Evolutionary conservation across 2,329 filamentous ascomycete species (phyloP).

Genomic region (Gaeumannomyces tritici): DNA sequence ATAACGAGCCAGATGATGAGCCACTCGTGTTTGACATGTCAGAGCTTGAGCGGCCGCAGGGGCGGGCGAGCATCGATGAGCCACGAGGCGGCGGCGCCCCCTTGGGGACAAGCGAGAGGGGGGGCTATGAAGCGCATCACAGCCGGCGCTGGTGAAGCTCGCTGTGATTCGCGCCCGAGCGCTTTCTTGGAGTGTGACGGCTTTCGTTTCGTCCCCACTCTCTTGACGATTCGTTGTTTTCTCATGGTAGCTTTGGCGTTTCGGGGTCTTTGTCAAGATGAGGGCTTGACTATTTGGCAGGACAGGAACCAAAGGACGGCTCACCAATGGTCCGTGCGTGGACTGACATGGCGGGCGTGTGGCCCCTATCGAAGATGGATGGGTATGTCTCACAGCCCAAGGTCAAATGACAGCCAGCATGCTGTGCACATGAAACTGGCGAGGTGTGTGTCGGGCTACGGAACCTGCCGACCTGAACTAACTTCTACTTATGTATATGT

Average conservation of each 20-base stretch:
- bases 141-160: not conserved
- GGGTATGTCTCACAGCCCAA: not conserved
- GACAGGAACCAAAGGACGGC: not conserved
- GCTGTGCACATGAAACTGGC: not conserved
- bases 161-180: not conserved
- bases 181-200: not conserved
- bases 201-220: not conserved
- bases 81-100: slow-evolving; percentile 13
- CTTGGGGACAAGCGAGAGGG: slow-evolving; percentile 1
- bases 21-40: slow-evolving; percentile 65
- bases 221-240: not conserved
- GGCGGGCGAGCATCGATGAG: slow-evolving; percentile 49
- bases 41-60: slow-evolving; percentile 48
- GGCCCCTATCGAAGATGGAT: not conserved
- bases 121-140: not conserved
- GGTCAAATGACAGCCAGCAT: not conserved
- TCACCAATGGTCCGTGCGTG: not conserved
- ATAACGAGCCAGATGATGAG: slow-evolving; percentile 53
- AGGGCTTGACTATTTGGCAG: not conserved
- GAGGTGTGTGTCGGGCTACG: not conserved
- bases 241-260: not conserved
- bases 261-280: not conserved
- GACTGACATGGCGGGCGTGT: not conserved
- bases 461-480: not conserved
- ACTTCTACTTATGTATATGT: not conserved